phyloP scores from a whole-genome alignment of 345 rosid genomes.

The Aquilaria malaccensis region DNA sequence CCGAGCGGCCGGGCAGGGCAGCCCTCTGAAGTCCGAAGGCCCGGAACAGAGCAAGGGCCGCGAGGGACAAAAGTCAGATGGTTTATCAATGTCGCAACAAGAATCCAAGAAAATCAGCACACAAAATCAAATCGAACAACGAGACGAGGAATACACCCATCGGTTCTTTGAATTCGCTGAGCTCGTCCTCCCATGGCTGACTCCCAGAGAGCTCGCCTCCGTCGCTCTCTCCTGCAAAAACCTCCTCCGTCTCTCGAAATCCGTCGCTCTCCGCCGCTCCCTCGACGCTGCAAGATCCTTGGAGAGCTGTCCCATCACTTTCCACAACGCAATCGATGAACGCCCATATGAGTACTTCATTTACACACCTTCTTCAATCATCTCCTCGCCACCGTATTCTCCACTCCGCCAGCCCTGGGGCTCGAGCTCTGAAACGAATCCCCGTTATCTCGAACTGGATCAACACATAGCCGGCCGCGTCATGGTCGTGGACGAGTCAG shows the following conservation, averaged over 20 bases:
- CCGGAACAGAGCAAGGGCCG: neutral
- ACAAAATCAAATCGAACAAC: neutral
- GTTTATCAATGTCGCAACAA: neutral
- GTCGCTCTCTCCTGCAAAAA: conserved; percentile 49
- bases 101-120: neutral
- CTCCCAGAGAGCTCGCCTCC: conserved; percentile 48
- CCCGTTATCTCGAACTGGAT: neutral
- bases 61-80: neutral
- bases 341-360: conserved; percentile 53
- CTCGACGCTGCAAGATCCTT: conserved; percentile 59
- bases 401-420: conserved; percentile 60
- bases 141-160: neutral
- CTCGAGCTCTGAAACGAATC: conserved; percentile 3
- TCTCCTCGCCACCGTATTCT: conserved; percentile 25
- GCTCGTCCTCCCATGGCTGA: conserved; percentile 65
- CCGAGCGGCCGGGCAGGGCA: too few species aligned
- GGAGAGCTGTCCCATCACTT: conserved; percentile 50
- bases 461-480: neutral
- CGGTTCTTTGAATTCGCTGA: conserved; percentile 29
- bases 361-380: conserved; percentile 55
- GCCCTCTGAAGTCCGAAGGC: too few species aligned
- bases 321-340: conserved; percentile 33
- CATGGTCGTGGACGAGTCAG: conserved; percentile 21
- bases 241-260: conserved; percentile 29
- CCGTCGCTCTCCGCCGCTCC: conserved; percentile 42